Base-by-base conservation (phyloP, 108 stramenopile species). In the Pseudonitzschia pungens region DNA sequence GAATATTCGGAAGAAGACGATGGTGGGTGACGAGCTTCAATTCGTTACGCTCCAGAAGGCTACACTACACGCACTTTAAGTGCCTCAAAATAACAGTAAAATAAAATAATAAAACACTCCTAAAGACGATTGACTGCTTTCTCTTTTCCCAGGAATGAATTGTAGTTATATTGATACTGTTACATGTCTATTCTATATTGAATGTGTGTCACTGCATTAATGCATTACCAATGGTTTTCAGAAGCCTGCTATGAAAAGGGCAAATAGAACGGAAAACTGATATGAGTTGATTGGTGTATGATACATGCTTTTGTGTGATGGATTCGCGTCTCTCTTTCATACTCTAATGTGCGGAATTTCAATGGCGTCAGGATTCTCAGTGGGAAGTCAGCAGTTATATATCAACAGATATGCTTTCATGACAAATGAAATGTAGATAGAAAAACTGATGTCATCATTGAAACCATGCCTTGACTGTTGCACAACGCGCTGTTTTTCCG, bases 361-460 rank as follows among this genome's bases (percentile, higher is more conserved):
- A 24, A 10, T 1, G 2, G 10, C 2, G 24, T 26, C 54, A 12
- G 20, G 54, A 12, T 55, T 24, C 54, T 55, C 54, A 26, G 54
- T 51, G 26, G 54, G 54, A 55, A 55, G 54, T 55, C 54, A 26
- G 26, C 54, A 55, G 54, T 55, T 55, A 55, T 55, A 55, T 55
- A 55, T 55, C 54, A 55, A 55, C 54, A 55, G 2, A 2, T 55
- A 55, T 55, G 54, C 54, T 9, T 55, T 55, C 54, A 26, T 55
- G 54, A 24, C 2, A 55, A n/a, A 55, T 55, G 54, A 55, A 55
- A 8, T 55, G 54, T 55, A 55, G 54, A 55, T 55, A 24, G 18
- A 55, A 48, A 55, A 55, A 55, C 54, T 55, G 54, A 24, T 48
- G 26, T 55, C 54, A 26, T 55, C 54, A 55, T 55, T 26, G 54